A percentile compares a stretch with the other conserved stretches of the same genome.
Evolutionary conservation across 805 yeast species (phyloP).

Genomic region (Metschnikowia henanensis): DNA sequence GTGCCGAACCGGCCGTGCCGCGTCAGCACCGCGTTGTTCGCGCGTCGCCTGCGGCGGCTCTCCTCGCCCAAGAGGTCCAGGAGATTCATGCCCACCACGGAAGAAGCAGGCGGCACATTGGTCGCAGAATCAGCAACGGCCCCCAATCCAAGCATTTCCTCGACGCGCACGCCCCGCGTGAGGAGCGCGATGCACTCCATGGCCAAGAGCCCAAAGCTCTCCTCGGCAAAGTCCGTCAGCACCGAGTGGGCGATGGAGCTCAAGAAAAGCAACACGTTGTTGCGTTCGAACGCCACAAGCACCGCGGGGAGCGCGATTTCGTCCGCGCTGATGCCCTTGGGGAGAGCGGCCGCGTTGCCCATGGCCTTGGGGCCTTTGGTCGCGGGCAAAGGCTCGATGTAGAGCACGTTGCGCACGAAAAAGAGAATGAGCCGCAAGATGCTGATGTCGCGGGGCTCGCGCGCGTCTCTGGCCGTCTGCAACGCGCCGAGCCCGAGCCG

Average conservation of each 20-base stretch:
- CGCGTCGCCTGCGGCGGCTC: conserved; percentile 47
- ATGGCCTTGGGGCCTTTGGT: conserved; percentile 47
- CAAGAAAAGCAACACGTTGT: conserved; percentile 71
- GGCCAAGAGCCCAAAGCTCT: conserved; percentile 58
- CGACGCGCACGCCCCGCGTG: conserved; percentile 48
- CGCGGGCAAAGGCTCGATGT: conserved; percentile 69
- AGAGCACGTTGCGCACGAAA: conserved; percentile 74
- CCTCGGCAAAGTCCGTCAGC: conserved; percentile 60
- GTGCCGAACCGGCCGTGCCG: conserved; percentile 95
- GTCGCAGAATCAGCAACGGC: conserved; percentile 5
- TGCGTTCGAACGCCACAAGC: conserved; percentile 57
- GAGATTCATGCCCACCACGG: conserved; percentile 43
- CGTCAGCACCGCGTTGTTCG: conserved; percentile 54
- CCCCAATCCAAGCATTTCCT: conserved; percentile 4
- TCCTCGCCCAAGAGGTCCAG: conserved; percentile 61
- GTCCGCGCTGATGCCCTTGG: conserved; percentile 55
- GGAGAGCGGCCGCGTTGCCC: conserved; percentile 42
- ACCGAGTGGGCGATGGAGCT: conserved; percentile 69
- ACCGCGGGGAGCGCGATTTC: conserved; percentile 69
- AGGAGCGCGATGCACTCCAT: conserved; percentile 70
- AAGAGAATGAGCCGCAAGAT: conserved; percentile 69
- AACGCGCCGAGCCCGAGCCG: conserved; percentile 67
- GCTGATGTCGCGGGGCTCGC: conserved; percentile 71
- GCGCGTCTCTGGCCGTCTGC: conserved; percentile 47
- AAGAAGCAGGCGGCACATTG: conserved; percentile 21